Evolutionary conservation across 2,329 filamentous ascomycete species (phyloP).

Genomic region (Colletotrichum sp.): DNA sequence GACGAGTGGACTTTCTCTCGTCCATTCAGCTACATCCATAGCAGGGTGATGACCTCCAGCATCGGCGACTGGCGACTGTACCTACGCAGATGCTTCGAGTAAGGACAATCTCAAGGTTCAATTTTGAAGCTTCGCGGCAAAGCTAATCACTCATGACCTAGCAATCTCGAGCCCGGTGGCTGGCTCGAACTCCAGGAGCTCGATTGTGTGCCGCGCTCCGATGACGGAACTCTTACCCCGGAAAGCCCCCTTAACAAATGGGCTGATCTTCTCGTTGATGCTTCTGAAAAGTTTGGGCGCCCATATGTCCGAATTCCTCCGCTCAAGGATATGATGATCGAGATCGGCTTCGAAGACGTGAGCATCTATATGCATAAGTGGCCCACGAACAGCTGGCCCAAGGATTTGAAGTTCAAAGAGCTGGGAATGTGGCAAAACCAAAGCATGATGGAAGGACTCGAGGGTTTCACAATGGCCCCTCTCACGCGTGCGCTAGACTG

Average conservation of each 20-base stretch:
- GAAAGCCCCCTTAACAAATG: slow-evolving; percentile 33
- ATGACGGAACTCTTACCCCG: slow-evolving; percentile 24
- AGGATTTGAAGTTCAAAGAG: slow-evolving; percentile 34
- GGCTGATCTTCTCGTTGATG: slow-evolving; percentile 37
- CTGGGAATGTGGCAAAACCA: slow-evolving; percentile 35
- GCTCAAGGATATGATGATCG: background rate
- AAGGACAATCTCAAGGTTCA: too few species aligned
- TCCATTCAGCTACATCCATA: slow-evolving; percentile 38
- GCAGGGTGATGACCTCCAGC: slow-evolving; percentile 31
- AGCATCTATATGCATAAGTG: slow-evolving; percentile 31
- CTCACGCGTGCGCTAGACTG: slow-evolving; percentile 36
- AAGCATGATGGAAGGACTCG: slow-evolving; percentile 36
- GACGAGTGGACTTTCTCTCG: slow-evolving; percentile 34
- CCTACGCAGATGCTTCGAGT: background rate
- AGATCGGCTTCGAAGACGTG: slow-evolving; percentile 35
- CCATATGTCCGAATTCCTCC: background rate
- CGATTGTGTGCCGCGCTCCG: background rate
- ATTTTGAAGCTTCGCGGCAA: too few species aligned
- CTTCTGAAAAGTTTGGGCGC: background rate
- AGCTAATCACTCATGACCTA: background rate
- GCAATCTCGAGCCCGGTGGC: slow-evolving; percentile 43
- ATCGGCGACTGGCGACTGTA: slow-evolving; percentile 42
- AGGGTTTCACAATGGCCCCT: slow-evolving; percentile 37
- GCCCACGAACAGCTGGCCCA: slow-evolving; percentile 40
- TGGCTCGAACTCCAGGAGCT: slow-evolving; percentile 39